Base-by-base conservation (phyloP, 2,329 filamentous ascomycete genomes). In the Nothophoma quercina region DNA sequence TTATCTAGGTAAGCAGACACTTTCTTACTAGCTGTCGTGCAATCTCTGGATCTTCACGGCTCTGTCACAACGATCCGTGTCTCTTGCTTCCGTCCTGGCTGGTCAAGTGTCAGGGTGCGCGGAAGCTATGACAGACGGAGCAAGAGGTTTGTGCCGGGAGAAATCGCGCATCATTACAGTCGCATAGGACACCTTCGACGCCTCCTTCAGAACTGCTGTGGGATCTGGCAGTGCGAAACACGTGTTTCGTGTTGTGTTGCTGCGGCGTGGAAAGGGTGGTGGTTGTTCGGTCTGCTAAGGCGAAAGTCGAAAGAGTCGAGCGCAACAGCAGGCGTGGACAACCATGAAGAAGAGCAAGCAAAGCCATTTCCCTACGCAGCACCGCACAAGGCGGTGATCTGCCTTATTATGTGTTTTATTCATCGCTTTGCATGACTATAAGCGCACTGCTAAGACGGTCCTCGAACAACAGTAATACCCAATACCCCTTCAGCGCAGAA, bases 1-100 rank as follows among this genome's bases (percentile, higher is more conserved):
- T 51, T 53, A 44, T 46, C 55, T 56, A 69, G 68, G 70, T 73
- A 71, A 72, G 70, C 64, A 61, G 39, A 32, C 18, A 51, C 52
- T 36, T 41, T 36, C 28, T 42, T 42, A 21, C 41, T 12, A 7
- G 15, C 7, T 18, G 21, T 34, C 16, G 12, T 15, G 23, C 10
- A 26, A 12, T 22, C 13, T 22, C 26, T 8, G 33, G 33, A 28
- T 15, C 38, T 16, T 39, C 44, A 15, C 21, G 28, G 19, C 21
- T 39, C 21, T 18, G 10, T 32, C 10, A 18, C 26, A 6, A n/a
- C n/a, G n/a, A n/a, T n/a, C n/a, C n/a, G n/a, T 7, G 5, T 47
- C 10, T 29, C 38, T 21, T 22, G 36, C 34, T 26, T n/a, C n/a
- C n/a, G n/a, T n/a, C n/a, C n/a, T n/a, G n/a, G n/a, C n/a, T n/a